phyloP scores from a whole-genome alignment of 2,329 filamentous ascomycete genomes.

The Bipolaris cookei region DNA sequence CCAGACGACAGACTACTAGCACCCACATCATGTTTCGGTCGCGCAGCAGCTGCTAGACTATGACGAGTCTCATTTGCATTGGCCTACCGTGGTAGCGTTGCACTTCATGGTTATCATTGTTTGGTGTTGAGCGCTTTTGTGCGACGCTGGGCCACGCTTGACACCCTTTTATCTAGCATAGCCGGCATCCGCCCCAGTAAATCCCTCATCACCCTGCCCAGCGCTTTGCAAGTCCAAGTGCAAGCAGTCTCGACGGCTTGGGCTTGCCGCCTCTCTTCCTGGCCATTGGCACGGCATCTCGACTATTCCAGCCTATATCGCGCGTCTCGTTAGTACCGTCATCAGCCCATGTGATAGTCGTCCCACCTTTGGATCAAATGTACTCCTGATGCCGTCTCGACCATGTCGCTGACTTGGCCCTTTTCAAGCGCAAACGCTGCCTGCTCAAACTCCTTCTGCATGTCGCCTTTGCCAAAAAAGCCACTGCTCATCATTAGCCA shows the following conservation, averaged over 20 bases:
- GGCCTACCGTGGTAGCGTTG: slow-evolving; percentile 12
- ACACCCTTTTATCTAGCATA: slow-evolving; percentile 9
- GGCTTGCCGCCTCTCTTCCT: not conserved
- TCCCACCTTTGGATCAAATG: slow-evolving; percentile 89
- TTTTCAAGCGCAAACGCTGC: slow-evolving; percentile 88
- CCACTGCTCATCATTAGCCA: slow-evolving; percentile 60
- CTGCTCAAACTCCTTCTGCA: slow-evolving; percentile 99
- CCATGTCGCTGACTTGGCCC: slow-evolving; percentile 83
- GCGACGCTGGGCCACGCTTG: slow-evolving; percentile 17
- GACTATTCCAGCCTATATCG: slow-evolving; percentile 32
- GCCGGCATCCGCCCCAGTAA: slow-evolving; percentile 17
- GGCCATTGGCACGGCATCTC: slow-evolving; percentile 1
- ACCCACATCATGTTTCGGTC: slow-evolving; percentile 25
- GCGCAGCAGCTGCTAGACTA: slow-evolving; percentile 19
- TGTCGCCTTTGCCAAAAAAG: slow-evolving; percentile 91
- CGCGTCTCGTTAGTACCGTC: slow-evolving; percentile 20
- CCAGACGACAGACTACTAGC: slow-evolving; percentile 14
- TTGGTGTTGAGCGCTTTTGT: slow-evolving; percentile 20
- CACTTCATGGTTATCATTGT: slow-evolving; percentile 14
- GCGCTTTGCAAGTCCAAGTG: slow-evolving; percentile 4
- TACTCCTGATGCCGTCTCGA: slow-evolving; percentile 91
- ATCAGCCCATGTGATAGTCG: not conserved
- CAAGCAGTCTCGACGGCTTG: not conserved
- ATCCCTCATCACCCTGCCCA: slow-evolving; percentile 12
- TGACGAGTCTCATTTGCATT: slow-evolving; percentile 15